Evolutionary conservation across 2,329 filamentous ascomycete genomes (phyloP).

Genomic region (Sarocladium brachiariae): DNA sequence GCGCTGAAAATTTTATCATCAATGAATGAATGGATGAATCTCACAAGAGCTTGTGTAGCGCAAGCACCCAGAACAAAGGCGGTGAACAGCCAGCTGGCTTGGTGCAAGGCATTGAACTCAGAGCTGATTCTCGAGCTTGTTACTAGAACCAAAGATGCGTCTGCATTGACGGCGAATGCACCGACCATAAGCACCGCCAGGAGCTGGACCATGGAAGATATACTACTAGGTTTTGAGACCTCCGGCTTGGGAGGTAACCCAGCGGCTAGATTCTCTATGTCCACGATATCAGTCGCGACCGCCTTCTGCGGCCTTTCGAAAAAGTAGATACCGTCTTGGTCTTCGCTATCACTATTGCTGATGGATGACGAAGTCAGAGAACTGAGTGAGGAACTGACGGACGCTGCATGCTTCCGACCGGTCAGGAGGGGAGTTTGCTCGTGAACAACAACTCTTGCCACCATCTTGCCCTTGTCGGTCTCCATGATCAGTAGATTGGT

Average conservation of each 20-base stretch:
- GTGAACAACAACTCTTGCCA: background rate
- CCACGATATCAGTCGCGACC: background rate
- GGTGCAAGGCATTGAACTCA: slow-evolving; percentile 48
- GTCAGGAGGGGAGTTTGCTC: background rate
- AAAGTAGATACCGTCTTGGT: background rate
- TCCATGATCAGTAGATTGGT: background rate
- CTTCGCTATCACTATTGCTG: background rate
- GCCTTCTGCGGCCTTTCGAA: background rate
- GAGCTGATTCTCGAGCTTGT: slow-evolving; percentile 57
- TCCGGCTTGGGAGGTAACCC: background rate
- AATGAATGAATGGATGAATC: slow-evolving; percentile 3
- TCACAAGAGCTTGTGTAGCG: slow-evolving; percentile 34
- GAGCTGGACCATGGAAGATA: background rate
- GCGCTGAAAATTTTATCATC: background rate
- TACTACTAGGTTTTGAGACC: background rate
- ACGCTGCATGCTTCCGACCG: background rate
- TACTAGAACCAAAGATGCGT: slow-evolving; percentile 58
- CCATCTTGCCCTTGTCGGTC: background rate
- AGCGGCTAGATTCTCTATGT: background rate
- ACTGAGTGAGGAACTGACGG: background rate
- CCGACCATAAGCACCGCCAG: slow-evolving; percentile 12
- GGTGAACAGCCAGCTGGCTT: slow-evolving; percentile 38
- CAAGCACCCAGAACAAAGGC: slow-evolving; percentile 24
- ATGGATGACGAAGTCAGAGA: background rate
- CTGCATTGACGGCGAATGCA: slow-evolving; percentile 59